Evolutionary conservation across 1,284 basidiomycete species (phyloP), one percentile per base, ranked within the genome.

Genomic region (Leccinum subrobustum): DNA sequence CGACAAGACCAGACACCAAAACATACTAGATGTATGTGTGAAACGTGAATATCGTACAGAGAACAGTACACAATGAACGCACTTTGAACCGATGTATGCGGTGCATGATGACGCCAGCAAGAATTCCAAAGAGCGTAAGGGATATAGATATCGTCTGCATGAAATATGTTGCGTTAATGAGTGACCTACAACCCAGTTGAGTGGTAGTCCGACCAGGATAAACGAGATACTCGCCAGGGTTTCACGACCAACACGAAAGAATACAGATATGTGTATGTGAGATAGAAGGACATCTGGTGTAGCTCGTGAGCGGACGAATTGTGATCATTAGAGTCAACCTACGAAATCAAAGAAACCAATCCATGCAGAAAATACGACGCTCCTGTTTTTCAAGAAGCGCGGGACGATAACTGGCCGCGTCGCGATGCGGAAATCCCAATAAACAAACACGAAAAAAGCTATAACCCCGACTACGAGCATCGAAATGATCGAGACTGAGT

Each of bases 311-410:
- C 9, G 7, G 11, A 33, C 25, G 25, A 48, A 55, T 14, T 16
- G 53, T 20, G 59, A 56, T 20, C 48, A 54, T 7, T 9, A 23
- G 29, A 48, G 57, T 76, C 8, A 12, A 57, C 82, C 18, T 64
- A 85, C 83, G 67, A 89, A 91, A 72, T 91, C 88, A 60, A 88
- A 83, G 69, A 86, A 87, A 6, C 88, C 88, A 62, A 92, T 86
- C 52, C 85, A 70, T 25, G 83, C 78, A 0, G 88, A 83, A 27
- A 83, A 77, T 23, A 89, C 76, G 29, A 92, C 83, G 39, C 81
- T 83, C 12, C 78, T 75, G 68, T 89, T 88, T 39, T 69, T 68
- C 54, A 87, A 70, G 75, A 89, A 87, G 33, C 85, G 80, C 37
- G 78, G 75, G 11, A 84, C 77, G 33, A 87, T 72, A 52, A 87